phyloP scores from a whole-genome alignment of 1,139 yeast species.

The Saccharomyces hybrid region DNA sequence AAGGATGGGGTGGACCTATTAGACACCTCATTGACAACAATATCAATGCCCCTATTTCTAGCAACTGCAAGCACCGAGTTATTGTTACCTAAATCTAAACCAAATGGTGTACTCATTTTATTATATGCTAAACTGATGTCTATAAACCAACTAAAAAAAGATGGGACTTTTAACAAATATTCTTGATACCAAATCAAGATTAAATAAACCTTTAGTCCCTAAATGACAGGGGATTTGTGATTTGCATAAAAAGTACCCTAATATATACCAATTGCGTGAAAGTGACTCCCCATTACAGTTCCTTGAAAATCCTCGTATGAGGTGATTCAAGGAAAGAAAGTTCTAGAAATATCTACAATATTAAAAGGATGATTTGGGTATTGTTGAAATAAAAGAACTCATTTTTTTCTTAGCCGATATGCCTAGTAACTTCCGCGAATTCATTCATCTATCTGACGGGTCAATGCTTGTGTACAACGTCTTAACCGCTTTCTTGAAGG shows the following conservation, averaged over 20 bases:
- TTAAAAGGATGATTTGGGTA: background rate
- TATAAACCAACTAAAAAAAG: background rate
- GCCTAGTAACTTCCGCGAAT: background rate
- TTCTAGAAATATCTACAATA: constrained; percentile 8
- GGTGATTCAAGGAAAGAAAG: constrained; percentile 5
- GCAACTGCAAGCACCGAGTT: constrained; percentile 95
- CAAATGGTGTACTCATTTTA: constrained; percentile 81
- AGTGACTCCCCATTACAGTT: background rate
- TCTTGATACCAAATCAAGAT: background rate
- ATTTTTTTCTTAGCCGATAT: background rate
- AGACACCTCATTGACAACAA: constrained; percentile 95
- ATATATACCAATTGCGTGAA: background rate
- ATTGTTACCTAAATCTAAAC: constrained; percentile 96
- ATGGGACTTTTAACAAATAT: background rate
- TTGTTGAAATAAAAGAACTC: background rate
- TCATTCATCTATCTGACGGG: background rate
- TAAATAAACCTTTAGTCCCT: background rate
- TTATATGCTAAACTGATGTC: constrained; percentile 1
- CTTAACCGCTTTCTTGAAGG: constrained; percentile 25
- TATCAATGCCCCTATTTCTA: constrained; percentile 96
- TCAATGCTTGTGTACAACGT: background rate
- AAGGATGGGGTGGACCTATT: constrained; percentile 94
- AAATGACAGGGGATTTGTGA: background rate
- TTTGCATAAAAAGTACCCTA: background rate
- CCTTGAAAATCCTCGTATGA: background rate